phyloP scores from a whole-genome alignment of 306 rosid species.

The Prunus dulcis region DNA sequence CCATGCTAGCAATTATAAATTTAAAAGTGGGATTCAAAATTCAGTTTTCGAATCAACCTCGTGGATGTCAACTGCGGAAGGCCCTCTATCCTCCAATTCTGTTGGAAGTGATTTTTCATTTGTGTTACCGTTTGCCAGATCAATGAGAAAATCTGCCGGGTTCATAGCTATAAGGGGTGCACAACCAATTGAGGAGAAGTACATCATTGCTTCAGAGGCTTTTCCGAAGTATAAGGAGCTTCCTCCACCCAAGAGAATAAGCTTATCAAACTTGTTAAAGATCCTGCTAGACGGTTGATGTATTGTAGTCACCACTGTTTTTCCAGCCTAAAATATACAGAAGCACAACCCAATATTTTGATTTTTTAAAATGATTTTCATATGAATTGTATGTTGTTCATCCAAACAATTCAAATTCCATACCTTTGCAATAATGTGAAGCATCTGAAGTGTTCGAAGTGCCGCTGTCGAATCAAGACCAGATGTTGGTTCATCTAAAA shows the following conservation, averaged over 20 bases:
- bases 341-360: not conserved
- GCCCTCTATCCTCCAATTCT: conserved; percentile 70
- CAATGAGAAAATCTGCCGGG: conserved; percentile 92
- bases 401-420: conserved; percentile 25
- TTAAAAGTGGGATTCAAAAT: not conserved
- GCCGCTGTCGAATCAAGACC: conserved; percentile 65
- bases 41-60: not conserved
- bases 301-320: conserved; percentile 51
- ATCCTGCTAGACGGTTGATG: conserved; percentile 66
- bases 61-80: conserved; percentile 44
- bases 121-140: conserved; percentile 92
- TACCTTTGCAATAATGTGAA: conserved; percentile 16
- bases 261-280: conserved; percentile 42
- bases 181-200: conserved; percentile 83
- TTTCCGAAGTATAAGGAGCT: conserved; percentile 29
- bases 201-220: conserved; percentile 27
- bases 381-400: conserved; percentile 30
- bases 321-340: conserved; percentile 25
- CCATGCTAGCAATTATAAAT: not conserved
- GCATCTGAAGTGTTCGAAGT: conserved; percentile 15
- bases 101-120: conserved; percentile 84
- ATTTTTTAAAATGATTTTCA: not conserved
- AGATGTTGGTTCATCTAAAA: conserved; percentile 71
- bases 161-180: conserved; percentile 87
- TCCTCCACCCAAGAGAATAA: conserved; percentile 30